A percentile compares a stretch with the other conserved stretches of the same genome.
These are phyloP conservation scores for Nakazawaea wickerhamii DNA, from an alignment of 805 yeast species.

Conservation along the genomic window DNA sequence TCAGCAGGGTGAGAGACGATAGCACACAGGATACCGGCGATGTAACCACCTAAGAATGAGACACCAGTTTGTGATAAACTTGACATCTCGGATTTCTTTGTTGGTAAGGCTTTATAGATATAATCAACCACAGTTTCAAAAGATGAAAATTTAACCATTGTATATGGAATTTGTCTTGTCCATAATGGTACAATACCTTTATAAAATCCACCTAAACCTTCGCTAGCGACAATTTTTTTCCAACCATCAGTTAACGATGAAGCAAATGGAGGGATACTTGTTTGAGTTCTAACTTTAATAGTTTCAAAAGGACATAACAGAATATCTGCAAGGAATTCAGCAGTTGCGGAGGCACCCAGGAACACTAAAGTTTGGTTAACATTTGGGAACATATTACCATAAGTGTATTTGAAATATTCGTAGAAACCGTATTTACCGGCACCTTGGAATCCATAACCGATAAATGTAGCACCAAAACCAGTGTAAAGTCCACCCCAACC, in stretches of 20 bases:
- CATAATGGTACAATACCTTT: slow-evolving; percentile 90
- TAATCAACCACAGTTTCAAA: slow-evolving; percentile 86
- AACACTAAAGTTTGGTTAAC: slow-evolving; percentile 65
- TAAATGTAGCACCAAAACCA: slow-evolving; percentile 87
- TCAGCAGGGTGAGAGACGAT: slow-evolving; percentile 98
- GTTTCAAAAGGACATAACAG: slow-evolving; percentile 93
- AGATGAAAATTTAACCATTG: slow-evolving; percentile 94
- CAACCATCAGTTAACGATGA: slow-evolving; percentile 59
- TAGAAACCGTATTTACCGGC: slow-evolving; percentile 97
- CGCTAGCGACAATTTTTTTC: slow-evolving; percentile 56
- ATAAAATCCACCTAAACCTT: slow-evolving; percentile 73
- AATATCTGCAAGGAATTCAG: slow-evolving; percentile 90
- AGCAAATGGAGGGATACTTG: slow-evolving; percentile 85
- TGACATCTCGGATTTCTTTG: slow-evolving; percentile 65
- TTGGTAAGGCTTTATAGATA: slow-evolving; percentile 71
- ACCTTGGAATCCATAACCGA: slow-evolving; percentile 94
- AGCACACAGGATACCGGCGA: slow-evolving; percentile 97
- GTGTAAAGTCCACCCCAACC: slow-evolving; percentile 76
- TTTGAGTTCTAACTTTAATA: slow-evolving; percentile 90
- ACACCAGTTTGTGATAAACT: slow-evolving; percentile 85
- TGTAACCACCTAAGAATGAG: slow-evolving; percentile 90
- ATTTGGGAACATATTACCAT: slow-evolving; percentile 58
- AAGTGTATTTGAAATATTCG: slow-evolving; percentile 81
- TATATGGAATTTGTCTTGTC: slow-evolving; percentile 97
- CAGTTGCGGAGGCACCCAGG: slow-evolving; percentile 84